A percentile compares a stretch with the other conserved stretches of the same genome.
These are phyloP conservation scores for Fagopyrum homotropicum DNA, from an alignment of 148 eudicot species.

Conservation along the genomic window DNA sequence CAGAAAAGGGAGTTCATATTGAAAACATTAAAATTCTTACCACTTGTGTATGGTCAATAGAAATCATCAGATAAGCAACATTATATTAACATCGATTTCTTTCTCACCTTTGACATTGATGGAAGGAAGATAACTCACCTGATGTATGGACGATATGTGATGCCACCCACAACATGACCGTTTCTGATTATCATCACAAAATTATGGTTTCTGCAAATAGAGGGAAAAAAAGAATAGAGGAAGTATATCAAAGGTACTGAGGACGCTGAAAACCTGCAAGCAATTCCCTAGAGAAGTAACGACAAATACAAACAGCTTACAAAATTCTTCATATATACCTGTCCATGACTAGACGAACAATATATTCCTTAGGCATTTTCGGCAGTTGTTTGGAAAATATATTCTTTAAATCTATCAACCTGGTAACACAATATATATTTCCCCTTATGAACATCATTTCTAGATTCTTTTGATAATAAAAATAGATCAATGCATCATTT, in stretches of 20 bases:
- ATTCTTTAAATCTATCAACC: constrained; percentile 95
- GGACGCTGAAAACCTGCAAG: not conserved
- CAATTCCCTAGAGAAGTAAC: not conserved
- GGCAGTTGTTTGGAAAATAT: constrained; percentile 95
- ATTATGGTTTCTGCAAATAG: constrained; percentile 66
- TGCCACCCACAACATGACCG: constrained; percentile 83
- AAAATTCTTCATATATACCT: constrained; percentile 35
- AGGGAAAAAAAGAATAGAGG: not conserved
- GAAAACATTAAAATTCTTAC: not conserved
- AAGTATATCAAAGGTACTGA: not conserved
- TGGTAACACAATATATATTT: constrained; percentile 25
- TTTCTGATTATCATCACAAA: constrained; percentile 85
- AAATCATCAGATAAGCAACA: not conserved
- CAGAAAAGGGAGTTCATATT: too few species aligned
- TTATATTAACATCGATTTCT: too few species aligned
- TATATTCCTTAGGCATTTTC: constrained; percentile 98
- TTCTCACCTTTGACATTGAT: not conserved
- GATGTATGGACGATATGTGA: constrained; percentile 85
- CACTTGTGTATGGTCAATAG: not conserved
- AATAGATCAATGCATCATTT: constrained; percentile 14
- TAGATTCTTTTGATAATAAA: not conserved
- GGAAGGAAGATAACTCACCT: constrained; percentile 36
- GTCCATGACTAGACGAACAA: constrained; percentile 97
- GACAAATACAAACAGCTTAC: not conserved
- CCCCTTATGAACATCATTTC: not conserved